phyloP scores from a whole-genome alignment of 371 early-diverging fungal species.

The Rhizomucor miehei region DNA sequence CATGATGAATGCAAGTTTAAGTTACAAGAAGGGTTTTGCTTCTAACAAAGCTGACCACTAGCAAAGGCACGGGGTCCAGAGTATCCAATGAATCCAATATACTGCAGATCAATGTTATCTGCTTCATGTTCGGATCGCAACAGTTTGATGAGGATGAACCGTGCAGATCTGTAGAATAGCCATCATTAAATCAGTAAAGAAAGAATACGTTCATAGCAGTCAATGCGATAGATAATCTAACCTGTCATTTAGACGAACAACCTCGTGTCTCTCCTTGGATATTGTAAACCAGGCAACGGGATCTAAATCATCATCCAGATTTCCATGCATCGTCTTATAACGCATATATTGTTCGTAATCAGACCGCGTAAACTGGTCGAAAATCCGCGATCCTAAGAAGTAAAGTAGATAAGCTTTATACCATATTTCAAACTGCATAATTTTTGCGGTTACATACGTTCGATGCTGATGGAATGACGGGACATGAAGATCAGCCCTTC shows the following conservation, averaged over 20 bases:
- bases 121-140: slow-evolving; percentile 23
- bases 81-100: slow-evolving; percentile 29
- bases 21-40: too few relatives aligned
- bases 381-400: slow-evolving; percentile 8
- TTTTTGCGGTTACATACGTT: slow-evolving; percentile 10
- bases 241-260: slow-evolving; percentile 13
- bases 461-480: slow-evolving; percentile 11
- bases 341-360: slow-evolving; percentile 13
- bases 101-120: slow-evolving; percentile 36
- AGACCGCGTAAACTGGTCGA: slow-evolving; percentile 11
- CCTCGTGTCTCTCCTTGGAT: slow-evolving; percentile 12
- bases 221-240: background rate
- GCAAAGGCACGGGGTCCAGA: slow-evolving; percentile 9
- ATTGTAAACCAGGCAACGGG: slow-evolving; percentile 28
- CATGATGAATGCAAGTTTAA: too few relatives aligned
- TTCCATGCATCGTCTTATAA: background rate
- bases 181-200: background rate
- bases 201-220: background rate
- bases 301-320: slow-evolving; percentile 14
- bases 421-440: too few relatives aligned
- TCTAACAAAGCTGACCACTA: slow-evolving; percentile 7
- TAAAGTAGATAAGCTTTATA: background rate
- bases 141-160: slow-evolving; percentile 28
- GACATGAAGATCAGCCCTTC: slow-evolving; percentile 33
- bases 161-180: slow-evolving; percentile 17